Evolutionary conservation across 345 rosid species (phyloP).

Genomic region (Aquilaria sinensis): DNA sequence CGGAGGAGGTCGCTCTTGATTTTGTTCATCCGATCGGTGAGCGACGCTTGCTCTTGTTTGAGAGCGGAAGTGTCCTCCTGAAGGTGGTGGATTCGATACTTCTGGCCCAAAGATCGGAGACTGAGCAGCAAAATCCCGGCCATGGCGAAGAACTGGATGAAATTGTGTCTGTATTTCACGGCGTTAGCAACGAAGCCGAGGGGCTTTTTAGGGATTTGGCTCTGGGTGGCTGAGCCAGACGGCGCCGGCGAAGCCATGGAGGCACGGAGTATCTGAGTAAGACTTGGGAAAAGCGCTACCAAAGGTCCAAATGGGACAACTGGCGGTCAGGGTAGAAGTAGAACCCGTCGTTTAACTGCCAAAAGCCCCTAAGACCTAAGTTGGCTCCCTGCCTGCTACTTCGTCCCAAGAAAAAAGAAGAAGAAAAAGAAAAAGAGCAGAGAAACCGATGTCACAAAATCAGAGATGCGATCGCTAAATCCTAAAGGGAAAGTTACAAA

Average conservation of each 20-base stretch:
- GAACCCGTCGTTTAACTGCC: not conserved
- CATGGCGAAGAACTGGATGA: slow-evolving; percentile 73
- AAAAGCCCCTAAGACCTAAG: too few species aligned
- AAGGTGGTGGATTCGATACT: slow-evolving; percentile 72
- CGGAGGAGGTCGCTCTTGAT: slow-evolving; percentile 55
- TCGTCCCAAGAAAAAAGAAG: too few species aligned
- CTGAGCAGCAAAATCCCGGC: slow-evolving; percentile 76
- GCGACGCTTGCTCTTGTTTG: slow-evolving; percentile 47
- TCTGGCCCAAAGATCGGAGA: slow-evolving; percentile 77
- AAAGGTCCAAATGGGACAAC: not conserved
- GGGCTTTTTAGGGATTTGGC: slow-evolving; percentile 28
- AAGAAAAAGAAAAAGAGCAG: too few species aligned
- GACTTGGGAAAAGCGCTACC: not conserved
- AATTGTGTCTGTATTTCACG: slow-evolving; percentile 50
- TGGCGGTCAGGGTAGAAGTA: slow-evolving; percentile 5
- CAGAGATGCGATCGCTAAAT: too few species aligned
- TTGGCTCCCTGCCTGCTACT: too few species aligned
- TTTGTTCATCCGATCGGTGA: slow-evolving; percentile 46
- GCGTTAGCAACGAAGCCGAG: slow-evolving; percentile 49
- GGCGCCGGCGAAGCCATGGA: slow-evolving; percentile 40
- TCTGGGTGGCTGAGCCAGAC: slow-evolving; percentile 21
- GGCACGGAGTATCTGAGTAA: not conserved
- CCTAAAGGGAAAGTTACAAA: too few species aligned
- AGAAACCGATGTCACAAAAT: too few species aligned
- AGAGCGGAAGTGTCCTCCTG: slow-evolving; percentile 60